Conservation (phyloP, 177 flowering plant species). For the Vitis hybrid region DNA sequence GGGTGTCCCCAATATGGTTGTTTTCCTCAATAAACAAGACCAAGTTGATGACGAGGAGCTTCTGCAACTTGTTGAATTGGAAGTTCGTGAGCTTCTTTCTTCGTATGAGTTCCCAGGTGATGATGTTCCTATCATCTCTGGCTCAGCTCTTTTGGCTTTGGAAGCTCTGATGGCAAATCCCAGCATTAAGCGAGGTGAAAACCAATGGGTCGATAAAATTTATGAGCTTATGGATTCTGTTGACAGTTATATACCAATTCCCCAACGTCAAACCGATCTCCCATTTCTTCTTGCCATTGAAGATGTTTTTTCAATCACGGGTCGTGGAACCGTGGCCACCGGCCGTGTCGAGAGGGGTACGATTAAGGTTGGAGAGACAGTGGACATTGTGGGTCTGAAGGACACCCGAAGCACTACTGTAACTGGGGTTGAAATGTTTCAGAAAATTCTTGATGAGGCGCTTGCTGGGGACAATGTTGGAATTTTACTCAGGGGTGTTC, state of each 20-base stretch:
- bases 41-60: slow-evolving; percentile 94
- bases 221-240: slow-evolving; percentile 81
- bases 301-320: slow-evolving; percentile 90
- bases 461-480: slow-evolving; percentile 95
- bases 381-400: slow-evolving; percentile 76
- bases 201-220: slow-evolving; percentile 89
- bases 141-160: slow-evolving; percentile 82
- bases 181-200: slow-evolving; percentile 64
- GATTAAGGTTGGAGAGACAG: slow-evolving; percentile 66
- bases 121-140: slow-evolving; percentile 75
- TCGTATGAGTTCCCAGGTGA: slow-evolving; percentile 90
- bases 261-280: slow-evolving; percentile 73
- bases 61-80: slow-evolving; percentile 76
- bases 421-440: slow-evolving; percentile 96
- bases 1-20: slow-evolving; percentile 94
- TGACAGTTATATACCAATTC: slow-evolving; percentile 68
- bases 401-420: slow-evolving; percentile 73
- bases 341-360: slow-evolving; percentile 92
- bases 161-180: slow-evolving; percentile 80
- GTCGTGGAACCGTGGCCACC: slow-evolving; percentile 95
- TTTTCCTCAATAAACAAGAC: slow-evolving; percentile 87
- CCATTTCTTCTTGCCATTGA: slow-evolving; percentile 86
- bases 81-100: slow-evolving; percentile 78
- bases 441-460: slow-evolving; percentile 84
- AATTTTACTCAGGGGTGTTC: slow-evolving; percentile 76